Percentiles rank a stretch among this genome's conserved stretches.
These are phyloP conservation scores for Xerocomus potaroensis DNA, from an alignment of 768 basidiomycete genomes.

Conservation along the genomic window DNA sequence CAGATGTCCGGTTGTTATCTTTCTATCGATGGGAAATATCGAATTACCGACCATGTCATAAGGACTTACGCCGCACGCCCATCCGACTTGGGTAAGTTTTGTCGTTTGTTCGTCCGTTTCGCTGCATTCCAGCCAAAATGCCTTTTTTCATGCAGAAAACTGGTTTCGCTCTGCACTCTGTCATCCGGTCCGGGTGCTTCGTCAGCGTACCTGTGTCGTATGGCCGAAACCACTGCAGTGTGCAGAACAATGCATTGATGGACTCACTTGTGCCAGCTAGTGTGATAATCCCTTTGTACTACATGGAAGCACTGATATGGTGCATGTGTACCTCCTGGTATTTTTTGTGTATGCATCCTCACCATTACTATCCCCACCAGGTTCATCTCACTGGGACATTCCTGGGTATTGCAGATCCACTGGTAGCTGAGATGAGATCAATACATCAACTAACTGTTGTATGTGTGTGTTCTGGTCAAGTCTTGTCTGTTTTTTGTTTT, in stretches of 20 bases:
- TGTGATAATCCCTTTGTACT: conserved; percentile 41
- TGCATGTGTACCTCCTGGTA: conserved; percentile 18
- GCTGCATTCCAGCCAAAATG: neutral
- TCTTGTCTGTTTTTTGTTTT: neutral
- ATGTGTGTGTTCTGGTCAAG: neutral
- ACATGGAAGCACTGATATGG: conserved; percentile 50
- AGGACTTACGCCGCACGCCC: conserved; percentile 40
- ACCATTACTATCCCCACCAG: conserved; percentile 26
- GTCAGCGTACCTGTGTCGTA: conserved; percentile 35
- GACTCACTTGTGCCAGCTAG: conserved; percentile 35
- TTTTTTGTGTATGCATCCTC: too few relatives aligned
- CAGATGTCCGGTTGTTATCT: conserved; percentile 33
- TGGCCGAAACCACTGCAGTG: conserved; percentile 51
- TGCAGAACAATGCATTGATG: conserved; percentile 41
- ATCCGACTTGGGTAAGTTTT: conserved; percentile 43
- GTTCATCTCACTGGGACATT: conserved; percentile 55
- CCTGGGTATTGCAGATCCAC: conserved; percentile 52
- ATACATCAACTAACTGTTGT: conserved; percentile 25
- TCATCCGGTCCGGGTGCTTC: conserved; percentile 41
- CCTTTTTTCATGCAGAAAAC: conserved; percentile 34
- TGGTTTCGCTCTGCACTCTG: conserved; percentile 57
- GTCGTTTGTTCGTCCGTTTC: too few relatives aligned
- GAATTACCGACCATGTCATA: conserved; percentile 33
- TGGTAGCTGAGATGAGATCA: conserved; percentile 52
- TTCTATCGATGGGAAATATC: conserved; percentile 46